A percentile compares a stretch with the other conserved stretches of the same genome.
These are phyloP conservation scores for Pythium apleroticum DNA, from an alignment of 352 stramenopile species.

Conservation along the genomic window DNA sequence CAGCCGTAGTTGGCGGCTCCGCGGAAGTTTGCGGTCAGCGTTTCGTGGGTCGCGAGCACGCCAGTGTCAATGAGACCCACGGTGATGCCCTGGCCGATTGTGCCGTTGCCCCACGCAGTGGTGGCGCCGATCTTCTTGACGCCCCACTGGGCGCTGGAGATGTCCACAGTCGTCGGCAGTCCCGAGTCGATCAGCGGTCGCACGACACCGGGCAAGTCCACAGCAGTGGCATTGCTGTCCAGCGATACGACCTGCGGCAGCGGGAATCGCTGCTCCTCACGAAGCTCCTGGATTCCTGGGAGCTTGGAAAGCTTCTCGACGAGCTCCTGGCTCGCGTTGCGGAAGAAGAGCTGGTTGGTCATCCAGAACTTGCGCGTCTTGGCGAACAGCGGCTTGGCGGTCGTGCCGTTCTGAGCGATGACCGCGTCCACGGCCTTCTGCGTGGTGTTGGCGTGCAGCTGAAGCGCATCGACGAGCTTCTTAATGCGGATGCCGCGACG, in stretches of 20 bases:
- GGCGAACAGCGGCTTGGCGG: conserved; percentile 4
- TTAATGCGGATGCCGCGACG: conserved; percentile 27
- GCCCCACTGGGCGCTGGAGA: conserved; percentile 28
- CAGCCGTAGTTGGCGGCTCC: conserved; percentile 24
- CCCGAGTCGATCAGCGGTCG: conserved; percentile 1
- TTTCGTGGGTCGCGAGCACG: conserved; percentile 31
- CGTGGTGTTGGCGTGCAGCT: conserved; percentile 16
- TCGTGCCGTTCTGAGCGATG: conserved; percentile 9
- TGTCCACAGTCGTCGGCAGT: not conserved
- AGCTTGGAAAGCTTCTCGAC: conserved; percentile 22
- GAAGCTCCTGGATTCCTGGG: conserved; percentile 13
- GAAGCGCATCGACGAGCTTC: conserved; percentile 27
- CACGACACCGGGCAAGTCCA: not conserved
- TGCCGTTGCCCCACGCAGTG: conserved; percentile 27
- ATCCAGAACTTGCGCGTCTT: conserved; percentile 25
- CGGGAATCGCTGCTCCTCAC: conserved; percentile 9
- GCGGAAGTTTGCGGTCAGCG: conserved; percentile 31
- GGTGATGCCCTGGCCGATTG: conserved; percentile 27
- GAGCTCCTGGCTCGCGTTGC: conserved; percentile 14
- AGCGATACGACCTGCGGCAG: conserved; percentile 7
- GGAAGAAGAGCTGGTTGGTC: conserved; percentile 24
- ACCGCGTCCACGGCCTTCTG: conserved; percentile 12
- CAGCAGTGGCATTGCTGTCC: not conserved
- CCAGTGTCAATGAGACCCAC: conserved; percentile 38
- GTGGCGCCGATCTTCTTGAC: conserved; percentile 31